Percentiles rank a stretch among this genome's conserved stretches.
Evolutionary conservation across 805 yeast genomes (phyloP).

Genomic region (Pichia manshurica): DNA sequence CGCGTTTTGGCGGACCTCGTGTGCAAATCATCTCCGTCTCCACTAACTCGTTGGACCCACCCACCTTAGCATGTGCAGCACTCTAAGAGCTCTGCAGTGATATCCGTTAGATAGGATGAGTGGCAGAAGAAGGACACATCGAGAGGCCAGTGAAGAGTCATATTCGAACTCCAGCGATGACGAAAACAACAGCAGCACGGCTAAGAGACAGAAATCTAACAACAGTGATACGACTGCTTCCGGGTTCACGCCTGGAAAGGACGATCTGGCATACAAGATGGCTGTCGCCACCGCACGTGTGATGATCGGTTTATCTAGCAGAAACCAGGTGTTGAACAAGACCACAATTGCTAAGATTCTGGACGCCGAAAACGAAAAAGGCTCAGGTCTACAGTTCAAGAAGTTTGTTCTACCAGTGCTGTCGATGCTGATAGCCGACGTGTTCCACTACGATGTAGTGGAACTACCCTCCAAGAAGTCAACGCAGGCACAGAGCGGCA

Average conservation of each 20-base stretch:
- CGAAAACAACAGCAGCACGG: too few relatives aligned
- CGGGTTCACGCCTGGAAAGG: constrained; percentile 3
- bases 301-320: constrained; percentile 26
- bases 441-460: constrained; percentile 25
- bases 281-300: constrained; percentile 25
- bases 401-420: constrained; percentile 22
- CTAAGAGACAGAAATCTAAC: background rate
- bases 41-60: too few relatives aligned
- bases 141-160: background rate
- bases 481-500: background rate
- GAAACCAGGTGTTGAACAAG: constrained; percentile 25
- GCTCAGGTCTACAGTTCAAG: constrained; percentile 24
- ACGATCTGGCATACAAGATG: constrained; percentile 19
- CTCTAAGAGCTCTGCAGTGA: too few relatives aligned
- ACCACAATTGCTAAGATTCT: constrained; percentile 23
- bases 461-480: constrained; percentile 19
- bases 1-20: too few relatives aligned
- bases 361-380: constrained; percentile 28
- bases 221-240: background rate
- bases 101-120: background rate
- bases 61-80: too few relatives aligned
- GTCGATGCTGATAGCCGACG: constrained; percentile 12
- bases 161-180: background rate
- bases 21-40: too few relatives aligned
- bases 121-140: background rate